phyloP scores from a whole-genome alignment of 441 rosid species.

The Metrosideros polymorpha region DNA sequence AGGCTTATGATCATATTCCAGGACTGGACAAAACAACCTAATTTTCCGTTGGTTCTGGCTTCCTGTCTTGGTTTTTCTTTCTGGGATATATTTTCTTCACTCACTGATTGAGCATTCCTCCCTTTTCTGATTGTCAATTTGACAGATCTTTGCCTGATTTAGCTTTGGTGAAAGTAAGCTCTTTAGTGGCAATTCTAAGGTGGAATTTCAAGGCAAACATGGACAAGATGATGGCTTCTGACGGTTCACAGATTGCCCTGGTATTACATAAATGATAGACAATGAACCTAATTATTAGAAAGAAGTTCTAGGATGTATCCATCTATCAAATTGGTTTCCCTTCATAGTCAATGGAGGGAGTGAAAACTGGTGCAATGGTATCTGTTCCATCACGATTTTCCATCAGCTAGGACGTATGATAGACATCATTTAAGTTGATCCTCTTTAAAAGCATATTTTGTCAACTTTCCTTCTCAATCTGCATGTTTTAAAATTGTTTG shows the following conservation, averaged over 20 bases:
- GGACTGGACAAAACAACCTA: background rate
- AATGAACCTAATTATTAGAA: background rate
- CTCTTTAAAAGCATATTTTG: background rate
- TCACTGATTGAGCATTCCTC: background rate
- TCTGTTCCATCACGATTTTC: background rate
- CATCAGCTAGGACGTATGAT: background rate
- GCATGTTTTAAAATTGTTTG: background rate
- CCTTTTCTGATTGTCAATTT: background rate
- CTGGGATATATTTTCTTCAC: background rate
- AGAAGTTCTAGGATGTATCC: background rate
- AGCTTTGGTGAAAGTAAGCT: conserved; percentile 43
- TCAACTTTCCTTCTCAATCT: background rate
- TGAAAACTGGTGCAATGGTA: conserved; percentile 23
- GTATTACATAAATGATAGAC: background rate
- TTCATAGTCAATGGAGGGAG: background rate
- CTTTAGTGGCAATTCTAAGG: conserved; percentile 45
- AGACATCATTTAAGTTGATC: background rate
- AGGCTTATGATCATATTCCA: background rate
- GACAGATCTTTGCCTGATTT: conserved; percentile 56
- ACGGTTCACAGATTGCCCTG: conserved; percentile 25
- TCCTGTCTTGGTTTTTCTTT: background rate
- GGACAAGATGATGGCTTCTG: conserved; percentile 39
- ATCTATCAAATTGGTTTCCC: background rate
- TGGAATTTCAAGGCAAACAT: conserved; percentile 58
- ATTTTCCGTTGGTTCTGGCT: background rate